Base-by-base conservation (phyloP, 2,329 filamentous ascomycete species). In the Colletotrichum sp. region DNA sequence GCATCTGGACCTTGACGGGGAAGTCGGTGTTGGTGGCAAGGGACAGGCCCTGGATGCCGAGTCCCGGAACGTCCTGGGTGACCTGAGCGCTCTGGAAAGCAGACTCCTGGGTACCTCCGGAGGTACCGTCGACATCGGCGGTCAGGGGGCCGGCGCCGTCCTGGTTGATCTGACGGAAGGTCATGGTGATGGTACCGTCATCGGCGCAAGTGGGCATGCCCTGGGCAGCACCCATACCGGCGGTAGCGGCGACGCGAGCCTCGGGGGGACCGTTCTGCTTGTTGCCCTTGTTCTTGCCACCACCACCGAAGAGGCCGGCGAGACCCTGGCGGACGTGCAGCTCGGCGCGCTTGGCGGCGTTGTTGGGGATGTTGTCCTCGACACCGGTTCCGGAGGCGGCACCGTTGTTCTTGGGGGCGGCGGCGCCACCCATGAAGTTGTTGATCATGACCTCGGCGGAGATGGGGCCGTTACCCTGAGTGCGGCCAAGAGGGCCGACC, bases 111-210 rank as follows among this genome's bases (percentile, higher is more conserved):
- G 89, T 91, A 70, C 92, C 93, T 39, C 91, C 92, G 3, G 92
- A 93, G 30, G 92, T 93, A 57, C 87, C 84, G 80, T 94, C 92
- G 65, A 94, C 86, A 59, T 87, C 86, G 10, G 92, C 92, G 34
- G 86, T 89, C 64, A 94, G 85, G 2, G 92, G 92, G 3, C 92
- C 93, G 1, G 92, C 93, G 26, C 92, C 92, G 79, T 94, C 92
- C 83, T 94, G 92, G 88, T 94, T 94, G 86, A 94, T 90, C 86
- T 94, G 91, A 83, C 92, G 92, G 86, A 91, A 94, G 76, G 89
- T 92, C 89, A 94, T 89, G 74, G 87, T 89, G 82, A 94, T 86
- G 32, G 88, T 88, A 77, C 93, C 92, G 71, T 92, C 88, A 75
- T 93, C 90, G 24, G 87, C 84, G 74, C 87, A 89, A 6, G 92